Conservation (phyloP, 768 basidiomycete genomes). For the Gymnopilus dilepis region DNA sequence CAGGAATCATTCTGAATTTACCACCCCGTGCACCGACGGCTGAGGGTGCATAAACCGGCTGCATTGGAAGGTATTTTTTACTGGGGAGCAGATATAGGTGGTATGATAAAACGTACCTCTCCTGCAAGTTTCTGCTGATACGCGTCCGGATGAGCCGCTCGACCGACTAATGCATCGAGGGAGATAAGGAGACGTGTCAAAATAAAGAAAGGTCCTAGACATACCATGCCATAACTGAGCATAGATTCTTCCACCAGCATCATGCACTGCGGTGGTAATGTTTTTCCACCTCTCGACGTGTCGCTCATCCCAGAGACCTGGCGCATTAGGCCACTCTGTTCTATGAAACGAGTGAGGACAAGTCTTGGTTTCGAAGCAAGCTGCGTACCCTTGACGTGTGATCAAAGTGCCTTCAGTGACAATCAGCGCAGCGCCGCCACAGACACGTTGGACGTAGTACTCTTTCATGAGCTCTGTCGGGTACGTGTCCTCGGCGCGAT, state of each 20-base stretch:
- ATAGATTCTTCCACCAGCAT: slow-evolving; percentile 42
- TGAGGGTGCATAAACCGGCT: slow-evolving; percentile 51
- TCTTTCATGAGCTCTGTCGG: slow-evolving; percentile 42
- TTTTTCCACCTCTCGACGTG: slow-evolving; percentile 44
- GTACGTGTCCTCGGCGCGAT: slow-evolving; percentile 41
- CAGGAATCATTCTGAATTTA: slow-evolving; percentile 43
- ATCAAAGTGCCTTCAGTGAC: slow-evolving; percentile 40
- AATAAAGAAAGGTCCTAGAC: background rate
- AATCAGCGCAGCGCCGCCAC: slow-evolving; percentile 36
- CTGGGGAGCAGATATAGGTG: background rate
- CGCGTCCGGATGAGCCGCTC: slow-evolving; percentile 41
- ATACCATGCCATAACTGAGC: slow-evolving; percentile 26
- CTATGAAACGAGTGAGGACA: slow-evolving; percentile 15
- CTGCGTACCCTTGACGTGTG: slow-evolving; percentile 34
- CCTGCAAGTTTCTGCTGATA: slow-evolving; percentile 44
- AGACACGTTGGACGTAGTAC: slow-evolving; percentile 42
- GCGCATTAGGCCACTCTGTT: slow-evolving; percentile 43
- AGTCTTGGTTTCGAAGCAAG: too few species aligned
- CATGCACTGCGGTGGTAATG: slow-evolving; percentile 45
- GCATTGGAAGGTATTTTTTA: background rate
- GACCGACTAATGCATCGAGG: slow-evolving; percentile 33
- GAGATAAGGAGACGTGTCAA: background rate
- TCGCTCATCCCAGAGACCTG: slow-evolving; percentile 44
- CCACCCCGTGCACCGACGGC: slow-evolving; percentile 46
- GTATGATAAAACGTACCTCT: slow-evolving; percentile 25